These are phyloP conservation scores for Lathyrus sativus DNA, from an alignment of 306 rosid species.

Conservation along the genomic window DNA sequence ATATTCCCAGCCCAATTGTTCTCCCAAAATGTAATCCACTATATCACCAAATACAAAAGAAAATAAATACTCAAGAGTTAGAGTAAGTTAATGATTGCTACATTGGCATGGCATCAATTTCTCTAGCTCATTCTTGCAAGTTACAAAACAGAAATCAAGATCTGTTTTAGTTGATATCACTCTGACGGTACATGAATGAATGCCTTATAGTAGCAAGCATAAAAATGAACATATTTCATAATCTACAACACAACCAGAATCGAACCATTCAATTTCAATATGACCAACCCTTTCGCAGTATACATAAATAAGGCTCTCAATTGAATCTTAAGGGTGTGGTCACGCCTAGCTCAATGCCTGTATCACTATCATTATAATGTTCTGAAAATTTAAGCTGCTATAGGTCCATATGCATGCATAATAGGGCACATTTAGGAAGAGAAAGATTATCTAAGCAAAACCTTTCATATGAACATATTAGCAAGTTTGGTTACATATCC, in stretches of 20 bases:
- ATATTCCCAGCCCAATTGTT: neutral
- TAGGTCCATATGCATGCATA: neutral
- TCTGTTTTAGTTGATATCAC: slow-evolving; percentile 9
- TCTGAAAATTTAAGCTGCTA: neutral
- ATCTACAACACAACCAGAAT: slow-evolving; percentile 20
- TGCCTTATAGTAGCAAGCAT: slow-evolving; percentile 11
- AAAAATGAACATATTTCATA: slow-evolving; percentile 21
- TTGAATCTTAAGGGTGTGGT: slow-evolving; percentile 15
- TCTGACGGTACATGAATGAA: slow-evolving; percentile 2
- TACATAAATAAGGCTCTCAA: slow-evolving; percentile 8
- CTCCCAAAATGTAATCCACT: neutral
- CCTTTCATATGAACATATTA: neutral
- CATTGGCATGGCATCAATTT: slow-evolving; percentile 10
- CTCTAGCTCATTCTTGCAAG: slow-evolving; percentile 3
- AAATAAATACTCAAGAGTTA: neutral
- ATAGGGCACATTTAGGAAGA: neutral
- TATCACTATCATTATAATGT: slow-evolving; percentile 19
- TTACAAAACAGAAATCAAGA: slow-evolving; percentile 13
- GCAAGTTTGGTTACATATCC: neutral
- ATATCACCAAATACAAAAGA: slow-evolving; percentile 12
- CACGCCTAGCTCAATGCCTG: slow-evolving; percentile 20
- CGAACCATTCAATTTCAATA: slow-evolving; percentile 19
- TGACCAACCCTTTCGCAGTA: neutral
- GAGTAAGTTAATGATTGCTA: neutral
- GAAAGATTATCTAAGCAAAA: slow-evolving; percentile 5